Conservation (phyloP, 139 green algal species). For the Ettlia oleoabundans region DNA sequence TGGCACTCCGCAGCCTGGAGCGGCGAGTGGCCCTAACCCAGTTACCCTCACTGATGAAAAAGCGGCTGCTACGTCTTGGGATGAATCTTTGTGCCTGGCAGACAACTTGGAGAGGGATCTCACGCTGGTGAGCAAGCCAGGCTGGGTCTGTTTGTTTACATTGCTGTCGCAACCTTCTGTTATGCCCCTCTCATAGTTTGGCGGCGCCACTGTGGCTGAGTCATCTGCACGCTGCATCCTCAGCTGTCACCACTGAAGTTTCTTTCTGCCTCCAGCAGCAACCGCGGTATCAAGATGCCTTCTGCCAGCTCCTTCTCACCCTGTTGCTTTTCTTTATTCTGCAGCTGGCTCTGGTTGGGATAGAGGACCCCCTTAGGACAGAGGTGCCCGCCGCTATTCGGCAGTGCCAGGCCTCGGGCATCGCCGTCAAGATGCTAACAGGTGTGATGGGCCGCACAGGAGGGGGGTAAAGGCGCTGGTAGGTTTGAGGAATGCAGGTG, state of each 20-base stretch:
- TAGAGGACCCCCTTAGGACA: conserved; percentile 83
- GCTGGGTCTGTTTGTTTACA: too few relatives aligned
- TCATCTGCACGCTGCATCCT: too few relatives aligned
- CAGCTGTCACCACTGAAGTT: too few relatives aligned
- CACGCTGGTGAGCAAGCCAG: conserved; percentile 24
- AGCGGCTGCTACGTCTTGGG: neutral
- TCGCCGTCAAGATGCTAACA: conserved; percentile 97
- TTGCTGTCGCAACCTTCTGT: too few relatives aligned
- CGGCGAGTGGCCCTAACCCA: neutral
- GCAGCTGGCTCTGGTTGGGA: conserved; percentile 68
- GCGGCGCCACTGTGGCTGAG: too few relatives aligned
- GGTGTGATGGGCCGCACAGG: conserved; percentile 34
- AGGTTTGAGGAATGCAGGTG: neutral
- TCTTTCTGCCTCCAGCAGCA: too few relatives aligned
- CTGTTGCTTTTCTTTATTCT: neutral
- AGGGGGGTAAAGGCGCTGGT: neutral
- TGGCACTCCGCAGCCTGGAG: neutral
- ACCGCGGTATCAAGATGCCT: too few relatives aligned
- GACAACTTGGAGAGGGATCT: conserved; percentile 54
- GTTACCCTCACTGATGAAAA: neutral
- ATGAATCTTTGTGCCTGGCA: neutral
- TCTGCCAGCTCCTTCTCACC: neutral
- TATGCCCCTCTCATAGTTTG: too few relatives aligned
- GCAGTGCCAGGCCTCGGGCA: conserved; percentile 85
- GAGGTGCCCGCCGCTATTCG: conserved; percentile 80